phyloP scores from a whole-genome alignment of 148 eudicot species.

The Pouteria glomerata region DNA sequence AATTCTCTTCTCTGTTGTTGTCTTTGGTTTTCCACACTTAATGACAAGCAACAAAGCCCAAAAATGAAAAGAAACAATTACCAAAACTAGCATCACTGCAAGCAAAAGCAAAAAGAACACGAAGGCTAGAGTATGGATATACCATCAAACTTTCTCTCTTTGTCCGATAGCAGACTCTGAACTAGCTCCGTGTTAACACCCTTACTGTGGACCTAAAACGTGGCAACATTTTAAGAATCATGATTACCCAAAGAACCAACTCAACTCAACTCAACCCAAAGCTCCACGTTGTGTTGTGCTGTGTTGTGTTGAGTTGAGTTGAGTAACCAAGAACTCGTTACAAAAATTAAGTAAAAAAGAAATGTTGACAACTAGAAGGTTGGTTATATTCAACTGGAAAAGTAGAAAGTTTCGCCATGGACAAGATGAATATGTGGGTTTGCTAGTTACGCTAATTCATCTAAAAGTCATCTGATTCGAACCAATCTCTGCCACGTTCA shows the following conservation, averaged over 20 bases:
- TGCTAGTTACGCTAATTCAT: background rate
- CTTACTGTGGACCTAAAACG: slow-evolving; percentile 80
- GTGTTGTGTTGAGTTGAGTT: too few relatives aligned
- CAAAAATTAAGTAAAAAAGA: too few relatives aligned
- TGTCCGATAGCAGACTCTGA: slow-evolving; percentile 40
- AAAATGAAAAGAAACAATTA: background rate
- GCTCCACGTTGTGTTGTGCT: too few relatives aligned
- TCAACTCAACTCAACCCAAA: too few relatives aligned
- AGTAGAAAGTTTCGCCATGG: background rate
- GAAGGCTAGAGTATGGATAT: slow-evolving; percentile 2
- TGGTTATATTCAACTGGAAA: background rate
- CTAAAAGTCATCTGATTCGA: background rate
- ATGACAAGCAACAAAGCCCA: background rate
- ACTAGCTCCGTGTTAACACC: slow-evolving; percentile 69
- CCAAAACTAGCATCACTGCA: background rate
- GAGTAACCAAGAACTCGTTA: too few relatives aligned
- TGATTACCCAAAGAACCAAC: too few relatives aligned
- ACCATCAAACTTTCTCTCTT: slow-evolving; percentile 74
- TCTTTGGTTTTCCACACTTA: too few relatives aligned
- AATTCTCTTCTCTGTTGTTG: too few relatives aligned
- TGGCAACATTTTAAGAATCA: slow-evolving; percentile 5
- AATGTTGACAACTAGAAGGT: background rate
- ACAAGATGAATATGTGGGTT: background rate
- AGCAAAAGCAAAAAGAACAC: background rate
- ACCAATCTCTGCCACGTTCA: background rate